These are phyloP conservation scores for Chimonanthus salicifolius DNA, from an alignment of 164 flowering plant genomes.

Conservation along the genomic window DNA sequence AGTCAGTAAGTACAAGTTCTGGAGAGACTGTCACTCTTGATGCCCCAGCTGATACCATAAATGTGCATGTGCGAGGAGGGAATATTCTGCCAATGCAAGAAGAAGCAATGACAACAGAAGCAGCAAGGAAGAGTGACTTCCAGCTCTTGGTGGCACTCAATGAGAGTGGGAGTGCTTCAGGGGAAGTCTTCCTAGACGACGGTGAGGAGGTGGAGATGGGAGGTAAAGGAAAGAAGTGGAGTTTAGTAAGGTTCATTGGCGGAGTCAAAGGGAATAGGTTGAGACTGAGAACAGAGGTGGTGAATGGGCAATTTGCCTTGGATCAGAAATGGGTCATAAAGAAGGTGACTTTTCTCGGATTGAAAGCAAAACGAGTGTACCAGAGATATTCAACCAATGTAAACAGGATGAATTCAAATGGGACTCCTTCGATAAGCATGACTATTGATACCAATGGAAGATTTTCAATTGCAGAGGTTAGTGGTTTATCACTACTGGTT, in stretches of 20 bases:
- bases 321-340: conserved; percentile 41
- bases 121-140: conserved; percentile 50
- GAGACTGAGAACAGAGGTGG: conserved; percentile 38
- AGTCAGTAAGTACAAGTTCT: conserved; percentile 23
- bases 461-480: conserved; percentile 27
- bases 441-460: conserved; percentile 1
- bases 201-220: conserved; percentile 66
- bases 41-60: conserved; percentile 53
- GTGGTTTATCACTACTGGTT: conserved; percentile 28
- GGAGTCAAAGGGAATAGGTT: conserved; percentile 12
- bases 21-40: conserved; percentile 43
- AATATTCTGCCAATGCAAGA: conserved; percentile 67
- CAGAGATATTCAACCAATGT: background rate
- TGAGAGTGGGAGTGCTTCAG: conserved; percentile 27
- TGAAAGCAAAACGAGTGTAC: conserved; percentile 16
- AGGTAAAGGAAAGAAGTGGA: conserved; percentile 46
- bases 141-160: conserved; percentile 46
- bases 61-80: conserved; percentile 68
- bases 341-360: conserved; percentile 50
- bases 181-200: conserved; percentile 71
- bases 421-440: conserved; percentile 1
- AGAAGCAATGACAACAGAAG: conserved; percentile 55
- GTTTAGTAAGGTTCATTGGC: conserved; percentile 37
- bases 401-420: background rate
- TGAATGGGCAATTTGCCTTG: conserved; percentile 47